Conservation (phyloP, 1,284 basidiomycete species). For the Sporisorium graminicola region DNA sequence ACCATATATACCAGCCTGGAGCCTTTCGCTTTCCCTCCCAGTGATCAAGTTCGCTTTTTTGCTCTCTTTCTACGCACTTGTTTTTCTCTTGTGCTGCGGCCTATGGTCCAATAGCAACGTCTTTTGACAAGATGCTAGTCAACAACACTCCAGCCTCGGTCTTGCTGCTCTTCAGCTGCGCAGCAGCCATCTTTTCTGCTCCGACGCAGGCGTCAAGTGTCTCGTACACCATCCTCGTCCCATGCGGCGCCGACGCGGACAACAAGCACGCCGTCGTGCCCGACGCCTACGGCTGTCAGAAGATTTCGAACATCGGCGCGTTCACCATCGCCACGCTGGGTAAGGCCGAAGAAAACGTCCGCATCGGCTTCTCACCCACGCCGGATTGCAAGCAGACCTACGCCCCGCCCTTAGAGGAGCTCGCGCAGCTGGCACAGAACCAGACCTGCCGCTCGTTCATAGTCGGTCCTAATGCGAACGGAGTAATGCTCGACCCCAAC, state of each 20-base stretch:
- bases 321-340: conserved; percentile 14
- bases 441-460: neutral
- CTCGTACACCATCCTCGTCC: conserved; percentile 13
- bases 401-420: neutral
- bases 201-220: neutral
- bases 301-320: conserved; percentile 22
- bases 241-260: neutral
- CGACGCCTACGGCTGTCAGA: conserved; percentile 16
- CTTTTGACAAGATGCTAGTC: neutral
- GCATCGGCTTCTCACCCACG: conserved; percentile 21
- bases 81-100: too few relatives aligned
- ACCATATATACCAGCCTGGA: too few relatives aligned
- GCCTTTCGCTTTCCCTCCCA: too few relatives aligned
- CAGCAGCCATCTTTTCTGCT: neutral
- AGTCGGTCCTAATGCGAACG: neutral
- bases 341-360: neutral
- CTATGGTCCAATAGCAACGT: too few relatives aligned
- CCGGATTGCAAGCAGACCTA: conserved; percentile 24
- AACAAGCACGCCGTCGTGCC: conserved; percentile 12
- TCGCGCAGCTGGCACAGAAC: neutral
- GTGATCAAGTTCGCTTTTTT: too few relatives aligned
- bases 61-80: neutral
- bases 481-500: neutral
- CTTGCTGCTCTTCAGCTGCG: neutral
- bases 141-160: neutral